These are phyloP conservation scores for Citrus australasica DNA, from an alignment of 345 rosid species.

Conservation along the genomic window DNA sequence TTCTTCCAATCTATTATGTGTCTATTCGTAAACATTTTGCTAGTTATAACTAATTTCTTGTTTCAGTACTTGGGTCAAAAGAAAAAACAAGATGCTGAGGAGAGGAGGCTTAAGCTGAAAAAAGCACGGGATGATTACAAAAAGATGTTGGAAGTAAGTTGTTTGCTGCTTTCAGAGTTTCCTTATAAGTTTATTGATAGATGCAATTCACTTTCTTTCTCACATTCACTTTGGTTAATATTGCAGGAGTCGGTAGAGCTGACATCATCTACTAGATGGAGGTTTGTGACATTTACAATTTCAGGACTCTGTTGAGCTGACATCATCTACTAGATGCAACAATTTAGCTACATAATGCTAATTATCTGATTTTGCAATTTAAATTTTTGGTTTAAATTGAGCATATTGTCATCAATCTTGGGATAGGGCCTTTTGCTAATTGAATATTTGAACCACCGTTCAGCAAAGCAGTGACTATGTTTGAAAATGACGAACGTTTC, in stretches of 20 bases:
- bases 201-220: neutral
- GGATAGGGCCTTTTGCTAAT: conserved; percentile 15
- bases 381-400: neutral
- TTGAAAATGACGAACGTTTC: conserved; percentile 84
- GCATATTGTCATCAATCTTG: neutral
- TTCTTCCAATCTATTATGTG: conserved; percentile 7
- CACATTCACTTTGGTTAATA: conserved; percentile 12
- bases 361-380: conserved; percentile 3
- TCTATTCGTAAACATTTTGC: conserved; percentile 7
- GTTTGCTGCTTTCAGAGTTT: conserved; percentile 10
- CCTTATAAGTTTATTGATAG: neutral
- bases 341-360: conserved; percentile 16
- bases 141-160: conserved; percentile 82
- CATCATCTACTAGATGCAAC: conserved; percentile 82
- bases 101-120: conserved; percentile 61
- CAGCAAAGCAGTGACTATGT: conserved; percentile 74
- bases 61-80: conserved; percentile 69
- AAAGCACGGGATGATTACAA: conserved; percentile 73
- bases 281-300: conserved; percentile 47
- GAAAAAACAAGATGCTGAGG: conserved; percentile 83
- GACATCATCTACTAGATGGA: conserved; percentile 79
- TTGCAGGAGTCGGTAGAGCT: conserved; percentile 72
- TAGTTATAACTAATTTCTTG: conserved; percentile 10
- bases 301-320: conserved; percentile 70
- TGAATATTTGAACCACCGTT: conserved; percentile 21